Percentiles rank a stretch among this genome's conserved stretches.
phyloP scores from a whole-genome alignment of 2,329 filamentous ascomycete genomes.

The Talaromyces albobiverticillius region DNA sequence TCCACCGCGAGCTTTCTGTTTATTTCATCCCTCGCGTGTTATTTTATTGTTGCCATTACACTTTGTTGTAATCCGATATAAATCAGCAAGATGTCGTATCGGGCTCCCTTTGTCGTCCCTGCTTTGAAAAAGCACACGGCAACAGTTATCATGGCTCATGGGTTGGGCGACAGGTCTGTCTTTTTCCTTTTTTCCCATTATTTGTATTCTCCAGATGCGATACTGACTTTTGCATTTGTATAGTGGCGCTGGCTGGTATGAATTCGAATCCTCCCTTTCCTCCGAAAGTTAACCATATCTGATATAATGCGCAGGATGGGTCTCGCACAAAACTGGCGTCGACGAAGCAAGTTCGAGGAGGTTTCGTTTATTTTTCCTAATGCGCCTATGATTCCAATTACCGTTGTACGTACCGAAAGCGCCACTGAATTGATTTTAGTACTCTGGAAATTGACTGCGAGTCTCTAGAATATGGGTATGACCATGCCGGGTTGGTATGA shows the following conservation, averaged over 20 bases:
- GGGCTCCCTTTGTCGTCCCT: slow-evolving; percentile 67
- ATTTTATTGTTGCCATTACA: neutral
- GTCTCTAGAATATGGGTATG: slow-evolving; percentile 74
- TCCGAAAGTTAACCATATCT: neutral
- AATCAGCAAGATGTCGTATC: slow-evolving; percentile 39
- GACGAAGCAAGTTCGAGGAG: slow-evolving; percentile 75
- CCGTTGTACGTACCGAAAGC: slow-evolving; percentile 57
- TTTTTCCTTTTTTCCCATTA: neutral
- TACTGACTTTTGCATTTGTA: slow-evolving; percentile 7
- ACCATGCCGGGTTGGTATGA: slow-evolving; percentile 69
- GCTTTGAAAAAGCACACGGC: slow-evolving; percentile 82
- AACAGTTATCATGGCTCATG: slow-evolving; percentile 92
- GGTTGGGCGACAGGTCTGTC: slow-evolving; percentile 77
- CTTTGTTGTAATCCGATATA: neutral
- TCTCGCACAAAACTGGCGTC: slow-evolving; percentile 83
- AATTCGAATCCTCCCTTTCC: neutral
- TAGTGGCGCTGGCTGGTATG: slow-evolving; percentile 50
- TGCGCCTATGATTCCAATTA: slow-evolving; percentile 82
- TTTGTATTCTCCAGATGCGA: neutral
- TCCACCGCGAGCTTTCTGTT: neutral
- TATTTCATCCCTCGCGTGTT: neutral
- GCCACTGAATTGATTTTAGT: neutral
- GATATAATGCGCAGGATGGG: slow-evolving; percentile 53
- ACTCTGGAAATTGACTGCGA: neutral
- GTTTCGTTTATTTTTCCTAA: slow-evolving; percentile 94